These are phyloP conservation scores for Digitaria exilis DNA, from an alignment of 202 grass and related monocot genomes.

Conservation along the genomic window DNA sequence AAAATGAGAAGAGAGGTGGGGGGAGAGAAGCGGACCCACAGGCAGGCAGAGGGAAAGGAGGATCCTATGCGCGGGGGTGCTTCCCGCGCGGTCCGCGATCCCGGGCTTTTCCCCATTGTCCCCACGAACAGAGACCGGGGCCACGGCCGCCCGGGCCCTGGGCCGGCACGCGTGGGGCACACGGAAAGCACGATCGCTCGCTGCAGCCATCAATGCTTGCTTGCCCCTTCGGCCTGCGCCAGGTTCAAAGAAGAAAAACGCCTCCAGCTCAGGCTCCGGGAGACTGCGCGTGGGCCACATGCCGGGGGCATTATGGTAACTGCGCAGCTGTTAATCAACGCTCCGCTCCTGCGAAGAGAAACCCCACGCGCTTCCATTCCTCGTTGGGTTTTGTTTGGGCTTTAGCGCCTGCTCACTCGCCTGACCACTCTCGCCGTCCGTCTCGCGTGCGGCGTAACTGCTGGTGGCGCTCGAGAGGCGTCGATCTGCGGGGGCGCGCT, in stretches of 20 bases:
- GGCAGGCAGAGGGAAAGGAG: neutral
- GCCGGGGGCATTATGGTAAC: neutral
- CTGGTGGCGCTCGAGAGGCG: neutral
- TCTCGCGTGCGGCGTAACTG: neutral
- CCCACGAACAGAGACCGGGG: neutral
- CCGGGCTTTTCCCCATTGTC: neutral
- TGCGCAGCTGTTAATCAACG: neutral
- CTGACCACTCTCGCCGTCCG: neutral
- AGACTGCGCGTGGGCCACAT: neutral
- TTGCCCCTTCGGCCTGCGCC: neutral
- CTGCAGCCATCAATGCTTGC: too few relatives aligned
- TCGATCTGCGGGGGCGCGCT: neutral
- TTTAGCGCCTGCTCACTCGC: constrained; percentile 2
- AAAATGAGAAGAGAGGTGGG: neutral
- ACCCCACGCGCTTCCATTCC: neutral
- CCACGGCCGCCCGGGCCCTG: too few relatives aligned
- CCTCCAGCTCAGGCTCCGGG: neutral
- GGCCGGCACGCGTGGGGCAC: neutral
- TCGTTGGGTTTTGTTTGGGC: neutral
- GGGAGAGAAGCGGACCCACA: too few relatives aligned
- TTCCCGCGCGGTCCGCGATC: constrained; percentile 9
- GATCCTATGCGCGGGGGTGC: neutral
- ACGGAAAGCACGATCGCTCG: too few relatives aligned
- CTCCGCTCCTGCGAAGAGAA: neutral
- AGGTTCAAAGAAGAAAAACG: neutral